These are phyloP conservation scores for Fusarium pilosicola DNA, from an alignment of 2,329 filamentous ascomycete genomes.

Conservation along the genomic window DNA sequence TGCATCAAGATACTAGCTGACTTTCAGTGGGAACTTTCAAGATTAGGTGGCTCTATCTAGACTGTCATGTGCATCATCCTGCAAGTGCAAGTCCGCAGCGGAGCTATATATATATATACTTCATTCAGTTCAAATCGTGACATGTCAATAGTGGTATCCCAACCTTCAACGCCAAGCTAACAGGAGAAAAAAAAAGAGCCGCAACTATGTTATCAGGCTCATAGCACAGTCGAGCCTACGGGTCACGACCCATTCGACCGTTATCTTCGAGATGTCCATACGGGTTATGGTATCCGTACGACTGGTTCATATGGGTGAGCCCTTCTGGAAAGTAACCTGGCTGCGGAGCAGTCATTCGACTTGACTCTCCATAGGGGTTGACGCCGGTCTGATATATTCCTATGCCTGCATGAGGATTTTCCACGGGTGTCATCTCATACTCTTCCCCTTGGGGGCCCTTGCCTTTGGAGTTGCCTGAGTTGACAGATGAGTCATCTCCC, in stretches of 20 bases:
- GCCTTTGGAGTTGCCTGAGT: neutral
- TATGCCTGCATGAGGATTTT: neutral
- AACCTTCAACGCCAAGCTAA: constrained; percentile 26
- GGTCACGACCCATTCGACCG: constrained; percentile 1
- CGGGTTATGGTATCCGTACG: neutral
- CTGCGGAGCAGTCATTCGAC: neutral
- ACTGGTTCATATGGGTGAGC: neutral
- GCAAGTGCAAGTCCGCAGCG: neutral
- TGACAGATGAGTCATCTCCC: constrained; percentile 3
- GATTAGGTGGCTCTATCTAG: neutral
- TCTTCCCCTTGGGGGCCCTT: neutral
- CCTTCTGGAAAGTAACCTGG: constrained; percentile 19
- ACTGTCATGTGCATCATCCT: neutral
- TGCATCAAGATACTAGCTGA: neutral
- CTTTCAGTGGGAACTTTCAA: neutral
- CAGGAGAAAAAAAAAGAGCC: neutral
- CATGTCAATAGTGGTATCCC: constrained; percentile 25
- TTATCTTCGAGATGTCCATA: constrained; percentile 11
- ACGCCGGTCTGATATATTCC: neutral
- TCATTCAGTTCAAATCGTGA: constrained; percentile 2
- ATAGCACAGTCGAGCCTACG: neutral
- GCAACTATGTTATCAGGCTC: neutral
- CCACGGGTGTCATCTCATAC: constrained; percentile 6
- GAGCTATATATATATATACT: neutral
- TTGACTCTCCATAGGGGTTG: neutral